Percentiles rank a stretch among this genome's conserved stretches.
phyloP scores from a whole-genome alignment of 148 eudicot genomes.

The Rhododendron mucronatum region DNA sequence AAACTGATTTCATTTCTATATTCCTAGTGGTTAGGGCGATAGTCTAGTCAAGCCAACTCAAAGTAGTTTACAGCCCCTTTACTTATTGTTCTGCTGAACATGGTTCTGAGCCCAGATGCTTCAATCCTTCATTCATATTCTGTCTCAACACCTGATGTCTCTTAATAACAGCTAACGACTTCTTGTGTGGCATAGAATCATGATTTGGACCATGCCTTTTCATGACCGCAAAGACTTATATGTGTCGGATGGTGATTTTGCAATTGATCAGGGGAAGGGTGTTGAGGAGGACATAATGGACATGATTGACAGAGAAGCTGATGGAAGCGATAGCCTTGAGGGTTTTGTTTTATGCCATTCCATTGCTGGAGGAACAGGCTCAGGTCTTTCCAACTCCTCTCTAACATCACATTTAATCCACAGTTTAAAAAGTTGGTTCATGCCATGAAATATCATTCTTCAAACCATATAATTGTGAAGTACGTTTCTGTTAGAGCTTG shows the following conservation, averaged over 20 bases:
- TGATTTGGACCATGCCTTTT: neutral
- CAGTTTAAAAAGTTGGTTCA: neutral
- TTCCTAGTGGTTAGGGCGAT: neutral
- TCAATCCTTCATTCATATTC: neutral
- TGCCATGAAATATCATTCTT: neutral
- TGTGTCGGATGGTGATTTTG: neutral
- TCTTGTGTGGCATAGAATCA: neutral
- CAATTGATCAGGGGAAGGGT: constrained; percentile 60
- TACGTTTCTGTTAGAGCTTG: neutral
- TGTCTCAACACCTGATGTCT: neutral
- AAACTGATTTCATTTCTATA: neutral
- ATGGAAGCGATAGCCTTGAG: constrained; percentile 99
- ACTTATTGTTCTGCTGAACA: neutral
- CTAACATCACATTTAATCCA: neutral
- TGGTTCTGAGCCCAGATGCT: neutral
- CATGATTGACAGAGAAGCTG: constrained; percentile 99
- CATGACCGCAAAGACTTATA: neutral
- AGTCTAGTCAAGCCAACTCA: neutral
- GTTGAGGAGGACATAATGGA: constrained; percentile 99
- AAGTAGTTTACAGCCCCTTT: neutral
- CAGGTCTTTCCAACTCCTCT: constrained; percentile 47
- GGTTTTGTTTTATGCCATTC: constrained; percentile 98
- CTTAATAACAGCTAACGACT: neutral
- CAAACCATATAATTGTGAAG: neutral
- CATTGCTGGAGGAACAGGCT: constrained; percentile 99